These are phyloP conservation scores for Borealophlyctis nickersoniae DNA, from an alignment of 192 early-diverging fungal species.

Conservation along the genomic window DNA sequence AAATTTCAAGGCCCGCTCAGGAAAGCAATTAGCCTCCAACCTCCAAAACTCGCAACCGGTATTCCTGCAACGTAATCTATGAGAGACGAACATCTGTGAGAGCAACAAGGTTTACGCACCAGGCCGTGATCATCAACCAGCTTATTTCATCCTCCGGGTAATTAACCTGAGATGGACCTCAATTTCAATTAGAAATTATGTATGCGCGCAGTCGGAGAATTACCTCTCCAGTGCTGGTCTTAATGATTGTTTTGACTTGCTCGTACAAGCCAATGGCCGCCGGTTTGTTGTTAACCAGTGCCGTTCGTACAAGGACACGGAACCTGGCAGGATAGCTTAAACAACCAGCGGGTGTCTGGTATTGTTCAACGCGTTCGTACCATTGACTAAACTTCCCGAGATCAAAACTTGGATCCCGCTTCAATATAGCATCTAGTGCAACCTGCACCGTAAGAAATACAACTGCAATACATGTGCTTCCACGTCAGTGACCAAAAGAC, in stretches of 20 bases:
- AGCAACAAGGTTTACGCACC: slow-evolving; percentile 7
- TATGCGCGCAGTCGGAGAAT: too few species aligned
- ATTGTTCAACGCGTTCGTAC: slow-evolving; percentile 5
- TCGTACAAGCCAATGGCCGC: slow-evolving; percentile 19
- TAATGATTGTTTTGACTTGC: slow-evolving; percentile 4
- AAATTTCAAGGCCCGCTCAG: background rate
- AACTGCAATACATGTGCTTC: slow-evolving; percentile 13
- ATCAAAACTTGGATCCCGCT: slow-evolving; percentile 17
- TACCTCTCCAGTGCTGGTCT: background rate
- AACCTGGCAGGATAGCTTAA: slow-evolving; percentile 9
- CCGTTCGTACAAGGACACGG: slow-evolving; percentile 18
- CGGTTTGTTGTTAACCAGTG: slow-evolving; percentile 11
- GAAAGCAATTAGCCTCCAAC: background rate
- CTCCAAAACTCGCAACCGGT: slow-evolving; percentile 25
- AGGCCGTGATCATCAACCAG: slow-evolving; percentile 28
- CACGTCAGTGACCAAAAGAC: too few species aligned
- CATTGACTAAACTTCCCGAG: slow-evolving; percentile 29
- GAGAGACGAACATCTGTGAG: background rate
- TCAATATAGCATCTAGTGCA: slow-evolving; percentile 17
- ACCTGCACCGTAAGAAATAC: slow-evolving; percentile 24
- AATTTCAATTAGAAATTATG: too few species aligned
- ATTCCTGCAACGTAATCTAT: slow-evolving; percentile 14
- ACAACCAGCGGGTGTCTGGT: background rate
- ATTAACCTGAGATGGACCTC: background rate
- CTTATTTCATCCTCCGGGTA: slow-evolving; percentile 23